Evolutionary conservation across 108 stramenopile species (phyloP).

Genomic region (Cyclotella sp.): DNA sequence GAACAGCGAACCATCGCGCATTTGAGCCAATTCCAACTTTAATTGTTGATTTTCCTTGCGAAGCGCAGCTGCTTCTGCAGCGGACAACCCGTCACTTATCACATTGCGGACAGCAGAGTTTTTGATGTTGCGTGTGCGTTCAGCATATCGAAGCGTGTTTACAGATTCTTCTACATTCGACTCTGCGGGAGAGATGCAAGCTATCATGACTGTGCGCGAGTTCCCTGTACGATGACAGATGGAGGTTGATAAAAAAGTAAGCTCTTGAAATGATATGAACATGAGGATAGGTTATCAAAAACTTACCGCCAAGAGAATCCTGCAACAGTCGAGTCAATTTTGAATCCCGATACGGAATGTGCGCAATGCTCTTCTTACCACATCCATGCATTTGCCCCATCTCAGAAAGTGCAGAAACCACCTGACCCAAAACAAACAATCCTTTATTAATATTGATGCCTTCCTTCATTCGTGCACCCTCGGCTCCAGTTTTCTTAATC

Average conservation of each 20-base stretch:
- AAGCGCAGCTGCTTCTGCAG: slow-evolving; percentile 71
- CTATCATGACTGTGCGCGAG: slow-evolving; percentile 79
- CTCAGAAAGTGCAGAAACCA: slow-evolving; percentile 92
- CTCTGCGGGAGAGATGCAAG: slow-evolving; percentile 79
- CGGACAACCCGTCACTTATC: slow-evolving; percentile 63
- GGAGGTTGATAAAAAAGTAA: background rate
- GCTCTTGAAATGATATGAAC: background rate
- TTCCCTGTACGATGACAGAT: slow-evolving; percentile 53
- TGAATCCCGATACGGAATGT: slow-evolving; percentile 83
- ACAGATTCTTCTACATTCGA: slow-evolving; percentile 84
- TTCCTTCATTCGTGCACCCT: slow-evolving; percentile 90
- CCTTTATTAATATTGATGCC: slow-evolving; percentile 98
- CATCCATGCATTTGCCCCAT: slow-evolving; percentile 14
- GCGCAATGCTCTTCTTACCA: slow-evolving; percentile 36
- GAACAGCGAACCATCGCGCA: slow-evolving; percentile 38
- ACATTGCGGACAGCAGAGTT: slow-evolving; percentile 87
- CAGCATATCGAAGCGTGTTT: slow-evolving; percentile 92
- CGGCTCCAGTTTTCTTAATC: slow-evolving; percentile 76
- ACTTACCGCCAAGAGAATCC: slow-evolving; percentile 85
- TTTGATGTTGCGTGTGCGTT: slow-evolving; percentile 85
- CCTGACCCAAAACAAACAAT: slow-evolving; percentile 95
- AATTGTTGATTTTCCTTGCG: slow-evolving; percentile 77
- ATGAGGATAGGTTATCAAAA: slow-evolving; percentile 12
- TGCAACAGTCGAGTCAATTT: slow-evolving; percentile 82
- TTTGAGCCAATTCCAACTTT: slow-evolving; percentile 60